Base-by-base conservation (phyloP, 2,329 filamentous ascomycete genomes). In the Pezicula carpinea region DNA sequence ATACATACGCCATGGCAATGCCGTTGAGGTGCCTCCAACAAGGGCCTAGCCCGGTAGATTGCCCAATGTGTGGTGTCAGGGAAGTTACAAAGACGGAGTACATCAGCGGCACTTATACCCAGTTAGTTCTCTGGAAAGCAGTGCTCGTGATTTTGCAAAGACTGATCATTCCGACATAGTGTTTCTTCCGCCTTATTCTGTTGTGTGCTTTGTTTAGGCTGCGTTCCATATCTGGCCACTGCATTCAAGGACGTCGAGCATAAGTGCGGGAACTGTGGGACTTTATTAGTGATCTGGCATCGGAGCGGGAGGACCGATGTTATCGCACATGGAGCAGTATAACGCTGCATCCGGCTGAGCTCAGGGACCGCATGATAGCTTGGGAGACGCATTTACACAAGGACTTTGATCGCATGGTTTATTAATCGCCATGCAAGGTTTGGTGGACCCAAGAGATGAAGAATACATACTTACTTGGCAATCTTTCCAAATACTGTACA, bases 161-260 rank as follows among this genome's bases (percentile, higher is more conserved):
- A 23, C 35, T 38, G 23, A 22, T 23, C 3, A 6, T 22, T 6
- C 15, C 11, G 7, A 13, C 31, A 35, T 39, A 59, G 55, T 53
- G 44, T 58, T 15, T 43, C 49, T 14, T 55, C 57, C 13, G 8
- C 54, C 4, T 44, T 58, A 19, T 53, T 48, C 44, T 58, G 58
- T 32, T 42, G 43, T 32, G 49, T 50, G 34, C 35, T 51, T 49
- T 66, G 64, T 48, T 48, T 70, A 22, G 66, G 69, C 18, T 72
- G 68, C 50, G 65, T 71, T 29, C 69, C 69, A 1, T 72, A 71
- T 46, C 19, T 69, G 21, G 63, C 69, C 49, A 66, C 63, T 36
- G 67, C 63, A 47, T 62, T 67, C 50, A 71, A 72, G 56, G 68
- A 71, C 39, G 66, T 68, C n/a, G 60, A 68, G 58, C 69, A 71